These are phyloP conservation scores for Syzygium aromaticum DNA, from an alignment of 345 rosid species.

Conservation along the genomic window DNA sequence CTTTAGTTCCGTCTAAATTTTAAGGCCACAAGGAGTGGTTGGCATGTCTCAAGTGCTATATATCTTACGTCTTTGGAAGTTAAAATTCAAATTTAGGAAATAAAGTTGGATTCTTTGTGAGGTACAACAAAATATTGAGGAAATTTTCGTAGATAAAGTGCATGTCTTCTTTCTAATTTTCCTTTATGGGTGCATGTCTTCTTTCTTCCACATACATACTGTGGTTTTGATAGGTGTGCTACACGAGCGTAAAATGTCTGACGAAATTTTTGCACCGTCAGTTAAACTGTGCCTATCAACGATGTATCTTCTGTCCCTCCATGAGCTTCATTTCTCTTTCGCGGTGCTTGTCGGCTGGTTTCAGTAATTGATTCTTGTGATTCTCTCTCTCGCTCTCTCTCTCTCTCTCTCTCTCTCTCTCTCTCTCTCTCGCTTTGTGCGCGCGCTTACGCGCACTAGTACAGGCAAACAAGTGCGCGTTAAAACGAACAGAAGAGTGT, in stretches of 20 bases:
- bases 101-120: background rate
- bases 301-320: background rate
- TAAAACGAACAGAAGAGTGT: background rate
- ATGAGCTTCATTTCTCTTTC: background rate
- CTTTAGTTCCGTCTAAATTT: conserved; percentile 75
- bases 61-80: background rate
- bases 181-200: background rate
- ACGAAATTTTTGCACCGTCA: background rate
- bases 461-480: background rate
- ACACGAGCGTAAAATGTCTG: background rate
- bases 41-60: background rate
- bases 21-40: conserved; percentile 99
- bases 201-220: background rate
- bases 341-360: background rate
- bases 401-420: background rate
- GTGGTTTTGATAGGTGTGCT: background rate
- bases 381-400: background rate
- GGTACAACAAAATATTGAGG: background rate
- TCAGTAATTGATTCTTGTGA: background rate
- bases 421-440: background rate
- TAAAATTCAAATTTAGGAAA: background rate
- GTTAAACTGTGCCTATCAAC: background rate
- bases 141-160: background rate
- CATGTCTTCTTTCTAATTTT: background rate
- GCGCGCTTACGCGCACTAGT: background rate